Evolutionary conservation across 2,329 filamentous ascomycete genomes (phyloP), one percentile per base, ranked within the genome.

Genomic region (Xylaria sp.): DNA sequence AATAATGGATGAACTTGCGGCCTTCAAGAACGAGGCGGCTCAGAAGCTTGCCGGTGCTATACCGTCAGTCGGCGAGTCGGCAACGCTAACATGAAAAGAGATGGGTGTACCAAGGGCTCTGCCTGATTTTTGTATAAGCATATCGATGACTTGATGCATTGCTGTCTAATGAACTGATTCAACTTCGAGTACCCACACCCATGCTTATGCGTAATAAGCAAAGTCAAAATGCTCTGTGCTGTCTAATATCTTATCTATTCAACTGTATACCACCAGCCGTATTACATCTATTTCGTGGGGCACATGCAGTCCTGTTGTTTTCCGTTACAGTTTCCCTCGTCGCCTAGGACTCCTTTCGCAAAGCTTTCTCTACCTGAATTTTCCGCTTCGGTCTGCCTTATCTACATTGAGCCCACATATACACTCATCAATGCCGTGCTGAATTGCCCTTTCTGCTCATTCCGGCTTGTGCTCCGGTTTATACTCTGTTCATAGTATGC

Each of bases 11-110:
- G 82, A 82, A 72, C 71, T 86, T 60, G 77, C 76, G 49, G 79
- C 83, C 67, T 70, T 87, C 58, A 80, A 82, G 67, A 78, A 79
- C 41, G 81, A 82, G 20, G 78, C 81, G 58, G 80, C 79, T 68
- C 75, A 79, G 52, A 78, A 79, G 56, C 61, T 77, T 23, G 25
- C 62, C 2, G 58, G 67, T 18, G 54, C 68, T 12, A 69, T 81
- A 33, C 71, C 76, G 6, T 75, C 75, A 60, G 67, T 59, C 1
- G 75, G 72, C 2, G 56, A 54, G 48, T 43, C 62, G 20, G 3
- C 36, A 28, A 52, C 57, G 31, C 43, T 78, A 46, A 61, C 67
- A 51, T 78, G 5, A 67, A 28, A 66, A 39, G 49, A n/a, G 39
- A 28, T 51, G 52, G 20, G 20, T 41, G 20, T 43, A 63, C 23